Evolutionary conservation across 2,329 filamentous ascomycete genomes (phyloP), one percentile per base, ranked within the genome.

Genomic region (Curvularia spicifera): DNA sequence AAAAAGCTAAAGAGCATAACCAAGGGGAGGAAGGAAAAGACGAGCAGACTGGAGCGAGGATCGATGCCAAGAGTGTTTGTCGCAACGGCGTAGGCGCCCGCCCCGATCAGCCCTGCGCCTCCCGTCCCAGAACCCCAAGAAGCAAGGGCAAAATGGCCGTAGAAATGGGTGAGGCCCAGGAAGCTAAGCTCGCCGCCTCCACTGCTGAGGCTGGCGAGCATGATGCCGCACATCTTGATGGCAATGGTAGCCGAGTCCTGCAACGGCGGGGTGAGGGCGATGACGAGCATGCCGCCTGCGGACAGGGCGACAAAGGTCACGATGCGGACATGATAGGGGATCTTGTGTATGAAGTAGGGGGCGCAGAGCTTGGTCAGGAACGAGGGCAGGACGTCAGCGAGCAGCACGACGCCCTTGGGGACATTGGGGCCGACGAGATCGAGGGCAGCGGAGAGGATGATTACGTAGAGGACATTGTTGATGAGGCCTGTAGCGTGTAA

Each of bases 401-500:
- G 90, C 53, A 98, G 88, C 54, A 99, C 94, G 56, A 96, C 85
- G 68, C 91, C 92, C 77, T 98, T 98, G 49, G 95, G 95, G 1
- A 97, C 84, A 64, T 82, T 77, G 31, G 91, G 89, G 35, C 94
- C 94, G 68, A 98, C 95, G 61, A 99, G 90, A 72, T 99, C 95
- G 70, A 97, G 90, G 3, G 95, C 95, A 35, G 95, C 91, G 29
- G 93, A 96, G 71, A 99, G 89, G 74, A 98, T 95, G 76, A 98
- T 91, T 55, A 98, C 94, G 78, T 97, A 98, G 79, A 97, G 90
- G 67, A 98, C 91, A 80, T 98, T 98, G 79, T 99, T 98, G 75
- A 98, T 95, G 18, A 95, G 81, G 51, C 91, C 91, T 94, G 3
- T 71, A 24, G 26, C 8, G 45, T 54, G 64, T 51, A 59, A 59